Evolutionary conservation across 495 filamentous ascomycete species (phyloP).

Genomic region (Aspergillus sparsus): DNA sequence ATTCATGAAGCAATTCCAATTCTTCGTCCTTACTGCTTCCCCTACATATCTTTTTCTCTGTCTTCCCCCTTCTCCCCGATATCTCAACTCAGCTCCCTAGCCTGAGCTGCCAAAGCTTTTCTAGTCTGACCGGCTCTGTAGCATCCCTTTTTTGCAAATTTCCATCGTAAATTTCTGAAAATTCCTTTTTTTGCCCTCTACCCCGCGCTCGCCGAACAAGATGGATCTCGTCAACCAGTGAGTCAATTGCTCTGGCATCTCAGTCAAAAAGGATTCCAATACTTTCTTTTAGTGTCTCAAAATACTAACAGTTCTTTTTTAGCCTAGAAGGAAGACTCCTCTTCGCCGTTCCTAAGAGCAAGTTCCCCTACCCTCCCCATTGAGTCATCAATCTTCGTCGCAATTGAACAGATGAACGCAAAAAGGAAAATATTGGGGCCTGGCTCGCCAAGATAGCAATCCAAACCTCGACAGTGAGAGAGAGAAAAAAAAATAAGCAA

Average conservation of each 20-base stretch:
- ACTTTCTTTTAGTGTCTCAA: background rate
- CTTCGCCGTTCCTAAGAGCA: conserved; percentile 97
- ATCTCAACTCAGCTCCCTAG: background rate
- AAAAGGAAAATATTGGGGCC: background rate
- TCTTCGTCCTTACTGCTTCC: background rate
- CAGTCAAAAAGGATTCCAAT: background rate
- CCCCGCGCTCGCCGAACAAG: conserved; percentile 33
- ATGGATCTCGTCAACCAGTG: conserved; percentile 90
- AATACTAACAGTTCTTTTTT: conserved; percentile 12
- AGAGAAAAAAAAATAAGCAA: conserved; percentile 7
- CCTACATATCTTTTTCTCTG: background rate
- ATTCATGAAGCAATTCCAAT: background rate
- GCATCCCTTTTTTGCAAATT: background rate
- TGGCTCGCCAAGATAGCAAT: background rate
- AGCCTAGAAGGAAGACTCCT: conserved; percentile 86
- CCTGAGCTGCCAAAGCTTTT: background rate
- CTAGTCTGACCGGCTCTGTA: background rate
- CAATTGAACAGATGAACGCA: conserved; percentile 7
- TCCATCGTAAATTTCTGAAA: conserved; percentile 13
- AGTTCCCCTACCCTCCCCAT: conserved; percentile 37
- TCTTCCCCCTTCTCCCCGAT: background rate
- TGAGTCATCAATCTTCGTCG: conserved; percentile 27
- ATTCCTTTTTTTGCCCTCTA: conserved; percentile 18
- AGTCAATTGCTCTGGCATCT: conserved; percentile 40
- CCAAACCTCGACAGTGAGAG: conserved; percentile 12